Evolutionary conservation across 305 asterid species (phyloP).

Genomic region (Petunia hybrid): DNA sequence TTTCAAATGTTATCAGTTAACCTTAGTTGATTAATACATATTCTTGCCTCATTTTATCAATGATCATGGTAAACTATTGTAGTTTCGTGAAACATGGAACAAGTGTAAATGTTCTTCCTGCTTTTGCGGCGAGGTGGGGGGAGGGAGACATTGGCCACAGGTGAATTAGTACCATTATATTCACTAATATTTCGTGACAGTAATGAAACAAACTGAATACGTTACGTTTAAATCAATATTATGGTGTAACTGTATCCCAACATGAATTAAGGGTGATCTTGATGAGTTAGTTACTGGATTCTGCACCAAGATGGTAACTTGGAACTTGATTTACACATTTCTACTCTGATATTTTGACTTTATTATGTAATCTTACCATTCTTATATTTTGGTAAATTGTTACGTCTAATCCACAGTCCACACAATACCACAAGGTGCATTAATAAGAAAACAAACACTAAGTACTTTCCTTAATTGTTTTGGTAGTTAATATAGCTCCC

Average conservation of each 20-base stretch:
- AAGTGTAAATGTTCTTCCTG: too few relatives aligned
- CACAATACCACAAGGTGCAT: background rate
- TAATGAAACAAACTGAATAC: too few relatives aligned
- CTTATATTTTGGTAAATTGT: background rate
- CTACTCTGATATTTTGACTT: background rate
- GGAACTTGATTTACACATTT: background rate
- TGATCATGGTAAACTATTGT: too few relatives aligned
- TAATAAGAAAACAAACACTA: background rate
- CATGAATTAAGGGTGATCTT: background rate
- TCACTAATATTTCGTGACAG: background rate
- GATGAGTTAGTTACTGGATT: background rate
- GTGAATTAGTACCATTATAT: background rate
- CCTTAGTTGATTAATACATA: too few relatives aligned
- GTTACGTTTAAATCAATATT: background rate
- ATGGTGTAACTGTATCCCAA: background rate
- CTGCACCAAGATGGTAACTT: background rate
- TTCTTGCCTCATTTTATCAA: too few relatives aligned
- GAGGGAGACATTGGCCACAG: background rate
- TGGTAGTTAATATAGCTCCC: background rate
- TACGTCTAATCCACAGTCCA: background rate
- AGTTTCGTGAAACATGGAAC: too few relatives aligned
- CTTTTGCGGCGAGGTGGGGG: background rate
- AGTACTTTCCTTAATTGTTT: background rate
- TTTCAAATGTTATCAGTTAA: too few relatives aligned
- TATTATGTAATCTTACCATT: background rate